A percentile compares a stretch with the other conserved stretches of the same genome.
Conservation (phyloP, 2,329 filamentous ascomycete species). For the Epichloe amarillans region DNA sequence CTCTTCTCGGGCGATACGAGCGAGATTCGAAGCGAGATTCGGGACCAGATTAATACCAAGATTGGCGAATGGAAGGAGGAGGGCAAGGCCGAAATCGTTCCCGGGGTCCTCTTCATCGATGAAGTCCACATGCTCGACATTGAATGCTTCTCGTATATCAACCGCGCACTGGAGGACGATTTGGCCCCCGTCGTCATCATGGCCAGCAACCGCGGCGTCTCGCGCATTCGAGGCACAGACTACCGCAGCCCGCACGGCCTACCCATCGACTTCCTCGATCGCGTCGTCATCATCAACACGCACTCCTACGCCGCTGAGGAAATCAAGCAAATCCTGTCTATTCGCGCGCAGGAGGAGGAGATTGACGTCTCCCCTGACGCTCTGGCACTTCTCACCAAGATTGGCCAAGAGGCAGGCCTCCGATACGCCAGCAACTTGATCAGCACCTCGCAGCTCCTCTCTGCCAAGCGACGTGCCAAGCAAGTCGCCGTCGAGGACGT, state of each 20-base stretch:
- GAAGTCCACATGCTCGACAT: conserved; percentile 99
- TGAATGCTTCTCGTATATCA: conserved; percentile 97
- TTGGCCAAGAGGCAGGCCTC: conserved; percentile 81
- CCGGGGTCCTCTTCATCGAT: conserved; percentile 93
- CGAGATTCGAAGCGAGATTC: conserved; percentile 92
- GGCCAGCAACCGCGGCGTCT: conserved; percentile 90
- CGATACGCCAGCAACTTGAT: conserved; percentile 98
- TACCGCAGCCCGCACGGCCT: conserved; percentile 89
- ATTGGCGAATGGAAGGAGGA: conserved; percentile 99
- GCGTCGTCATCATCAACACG: conserved; percentile 92
- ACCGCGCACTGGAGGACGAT: conserved; percentile 88
- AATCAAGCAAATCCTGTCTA: conserved; percentile 81
- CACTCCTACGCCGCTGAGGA: conserved; percentile 72
- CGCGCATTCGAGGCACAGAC: conserved; percentile 83
- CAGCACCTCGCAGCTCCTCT: conserved; percentile 79
- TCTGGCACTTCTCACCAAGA: conserved; percentile 85
- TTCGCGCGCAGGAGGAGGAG: conserved; percentile 91
- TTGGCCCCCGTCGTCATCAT: conserved; percentile 97
- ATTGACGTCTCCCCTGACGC: conserved; percentile 82
- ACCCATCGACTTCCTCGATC: conserved; percentile 89
- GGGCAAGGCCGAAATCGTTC: conserved; percentile 95
- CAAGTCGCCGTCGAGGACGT: conserved; percentile 81
- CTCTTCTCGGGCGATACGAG: conserved; percentile 97
- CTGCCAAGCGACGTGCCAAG: conserved; percentile 72
- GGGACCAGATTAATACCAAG: conserved; percentile 98